Evolutionary conservation across 2,329 filamentous ascomycete genomes (phyloP).

Genomic region (Coniosporium tulheliwenetii): DNA sequence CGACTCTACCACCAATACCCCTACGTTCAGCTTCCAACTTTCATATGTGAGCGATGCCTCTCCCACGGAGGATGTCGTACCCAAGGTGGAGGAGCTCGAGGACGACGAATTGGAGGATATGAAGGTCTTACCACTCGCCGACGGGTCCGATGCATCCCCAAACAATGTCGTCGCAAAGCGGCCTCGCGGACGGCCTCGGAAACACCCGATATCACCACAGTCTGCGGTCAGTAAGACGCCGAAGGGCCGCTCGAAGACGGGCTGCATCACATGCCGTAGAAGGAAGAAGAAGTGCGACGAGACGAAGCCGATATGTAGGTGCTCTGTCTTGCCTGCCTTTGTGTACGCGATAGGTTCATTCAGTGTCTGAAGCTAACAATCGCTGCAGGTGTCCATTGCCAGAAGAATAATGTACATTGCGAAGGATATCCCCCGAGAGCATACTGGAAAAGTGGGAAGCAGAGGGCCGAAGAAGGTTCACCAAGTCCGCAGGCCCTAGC

Average conservation of each 20-base stretch:
- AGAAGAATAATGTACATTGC: conserved; percentile 85
- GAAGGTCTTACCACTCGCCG: conserved; percentile 16
- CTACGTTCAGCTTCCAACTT: background rate
- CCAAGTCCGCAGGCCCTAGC: background rate
- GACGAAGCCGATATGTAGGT: conserved; percentile 27
- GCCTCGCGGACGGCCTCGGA: conserved; percentile 61
- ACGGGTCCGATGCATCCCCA: conserved; percentile 13
- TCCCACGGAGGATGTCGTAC: conserved; percentile 16
- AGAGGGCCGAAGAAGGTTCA: conserved; percentile 50
- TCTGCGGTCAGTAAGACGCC: conserved; percentile 51
- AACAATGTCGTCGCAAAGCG: conserved; percentile 21
- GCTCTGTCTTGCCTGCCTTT: background rate
- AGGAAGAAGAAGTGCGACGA: conserved; percentile 47
- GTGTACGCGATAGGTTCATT: background rate
- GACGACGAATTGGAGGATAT: conserved; percentile 25
- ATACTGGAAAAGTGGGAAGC: conserved; percentile 74
- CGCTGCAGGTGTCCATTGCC: conserved; percentile 59
- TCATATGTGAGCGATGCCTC: background rate
- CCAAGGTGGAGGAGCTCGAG: conserved; percentile 40
- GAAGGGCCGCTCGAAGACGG: conserved; percentile 51
- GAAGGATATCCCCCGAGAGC: conserved; percentile 81
- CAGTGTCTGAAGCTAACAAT: conserved; percentile 10
- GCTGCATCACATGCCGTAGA: conserved; percentile 42
- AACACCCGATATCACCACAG: conserved; percentile 52
- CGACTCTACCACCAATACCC: background rate